These are phyloP conservation scores for Draba incana DNA, from an alignment of 345 rosid genomes.

Conservation along the genomic window DNA sequence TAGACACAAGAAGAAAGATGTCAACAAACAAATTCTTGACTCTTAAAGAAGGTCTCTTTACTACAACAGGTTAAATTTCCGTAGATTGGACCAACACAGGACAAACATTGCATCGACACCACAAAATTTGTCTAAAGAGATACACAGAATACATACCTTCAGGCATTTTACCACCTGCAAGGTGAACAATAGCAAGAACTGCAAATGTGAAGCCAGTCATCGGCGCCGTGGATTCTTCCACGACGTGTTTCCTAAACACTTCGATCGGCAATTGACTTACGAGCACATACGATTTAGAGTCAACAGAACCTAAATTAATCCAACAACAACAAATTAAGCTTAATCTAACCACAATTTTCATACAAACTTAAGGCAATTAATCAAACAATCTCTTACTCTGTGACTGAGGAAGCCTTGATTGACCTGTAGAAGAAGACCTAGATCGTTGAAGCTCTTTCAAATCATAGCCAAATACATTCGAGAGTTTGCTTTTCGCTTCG, in stretches of 20 bases:
- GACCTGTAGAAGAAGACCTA: slow-evolving; percentile 58
- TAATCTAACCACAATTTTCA: neutral
- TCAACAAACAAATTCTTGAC: slow-evolving; percentile 11
- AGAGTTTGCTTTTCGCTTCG: slow-evolving; percentile 71
- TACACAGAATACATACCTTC: slow-evolving; percentile 57
- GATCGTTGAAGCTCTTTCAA: slow-evolving; percentile 78
- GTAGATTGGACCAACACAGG: neutral
- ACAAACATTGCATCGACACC: neutral
- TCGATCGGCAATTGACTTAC: slow-evolving; percentile 71
- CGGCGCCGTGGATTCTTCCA: slow-evolving; percentile 61
- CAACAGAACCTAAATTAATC: slow-evolving; percentile 47
- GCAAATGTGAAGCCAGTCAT: slow-evolving; percentile 77
- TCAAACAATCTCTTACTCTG: slow-evolving; percentile 46
- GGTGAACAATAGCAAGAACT: slow-evolving; percentile 72
- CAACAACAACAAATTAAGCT: slow-evolving; percentile 2
- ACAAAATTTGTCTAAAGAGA: neutral
- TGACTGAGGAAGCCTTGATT: slow-evolving; percentile 56
- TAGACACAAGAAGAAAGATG: neutral
- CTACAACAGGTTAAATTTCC: too few relatives aligned
- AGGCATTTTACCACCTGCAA: slow-evolving; percentile 77
- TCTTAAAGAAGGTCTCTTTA: neutral
- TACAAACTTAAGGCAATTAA: neutral
- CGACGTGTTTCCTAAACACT: slow-evolving; percentile 61
- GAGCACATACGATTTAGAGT: slow-evolving; percentile 77
- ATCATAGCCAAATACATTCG: slow-evolving; percentile 68